Base-by-base conservation (phyloP, 2,329 filamentous ascomycete genomes). In the Acarospora socialis region DNA sequence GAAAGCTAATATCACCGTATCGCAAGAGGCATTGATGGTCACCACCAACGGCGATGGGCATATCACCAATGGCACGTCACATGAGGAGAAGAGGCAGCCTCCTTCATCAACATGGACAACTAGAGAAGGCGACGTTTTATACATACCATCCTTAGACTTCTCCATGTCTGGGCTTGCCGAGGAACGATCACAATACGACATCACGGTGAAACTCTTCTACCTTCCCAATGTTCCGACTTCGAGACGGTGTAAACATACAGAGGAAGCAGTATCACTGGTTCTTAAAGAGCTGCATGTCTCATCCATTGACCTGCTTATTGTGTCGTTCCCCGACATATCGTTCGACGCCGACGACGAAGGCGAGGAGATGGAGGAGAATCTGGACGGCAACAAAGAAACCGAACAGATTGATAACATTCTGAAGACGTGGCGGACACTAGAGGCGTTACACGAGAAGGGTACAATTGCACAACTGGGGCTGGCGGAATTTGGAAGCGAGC, bases 191-290 rank as follows among this genome's bases (percentile, higher is more conserved):
- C 76, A 84, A 44, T 98, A 98, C 61, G 84, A 94, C 51, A 84
- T 94, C 48, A 94, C 87, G 1, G 77, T 90, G 39, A 98, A 98
- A 59, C 60, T 98, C 14, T 98, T 98, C 63, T 92, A 90, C 56
- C 68, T 95, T 17, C 79, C 83, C 3, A 71, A 70, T 12, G 70
- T 81, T 32, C 66, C 76, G 7, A 59, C 71, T 2, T 65, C 66
- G 12, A 60, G 73, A 42, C 73, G 87, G 37, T 70, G 70, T 43
- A 62, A 65, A 33, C 77, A 93, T 50, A 79, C 81, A 6, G 59
- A 68, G 34, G 80, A 92, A 49, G 87, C 90, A 1, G 65, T 98
- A 43, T 63, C 73, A 31, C 59, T 93, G 7, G 86, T 95, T 7
- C 65, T 78, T 42, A 79, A 77, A 51, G 82, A 92, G 55, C 61